Conservation (phyloP, 2,329 filamentous ascomycete species). For the Fonsecaea erecta region DNA sequence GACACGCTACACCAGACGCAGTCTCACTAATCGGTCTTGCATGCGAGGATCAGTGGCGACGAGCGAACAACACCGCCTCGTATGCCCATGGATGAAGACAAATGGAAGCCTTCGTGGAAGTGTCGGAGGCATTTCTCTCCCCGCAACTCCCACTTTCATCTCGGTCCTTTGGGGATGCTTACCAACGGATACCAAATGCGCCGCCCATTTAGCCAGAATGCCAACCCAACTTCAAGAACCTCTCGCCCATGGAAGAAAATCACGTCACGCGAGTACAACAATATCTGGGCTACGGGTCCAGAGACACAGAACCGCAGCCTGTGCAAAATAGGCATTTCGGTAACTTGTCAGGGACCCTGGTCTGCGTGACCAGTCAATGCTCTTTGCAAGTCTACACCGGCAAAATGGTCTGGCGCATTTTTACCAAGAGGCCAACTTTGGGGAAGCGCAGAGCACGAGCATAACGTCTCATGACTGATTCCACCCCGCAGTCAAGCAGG, state of each 20-base stretch:
- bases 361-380: neutral
- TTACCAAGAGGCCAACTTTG: neutral
- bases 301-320: neutral
- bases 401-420: neutral
- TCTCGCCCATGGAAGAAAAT: neutral
- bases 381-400: neutral
- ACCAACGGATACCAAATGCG: neutral
- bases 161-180: neutral
- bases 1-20: neutral
- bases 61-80: neutral
- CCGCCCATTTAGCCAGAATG: neutral
- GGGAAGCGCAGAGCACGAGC: neutral
- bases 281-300: neutral
- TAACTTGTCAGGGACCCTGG: neutral
- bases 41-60: neutral
- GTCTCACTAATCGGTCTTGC: constrained; percentile 1
- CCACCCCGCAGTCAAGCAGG: neutral
- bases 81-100: neutral
- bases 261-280: neutral
- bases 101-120: neutral
- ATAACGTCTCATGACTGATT: neutral
- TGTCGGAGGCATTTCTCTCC: neutral
- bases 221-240: neutral
- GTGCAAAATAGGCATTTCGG: neutral
- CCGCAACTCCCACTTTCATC: neutral